A percentile compares a stretch with the other conserved stretches of the same genome.
These are phyloP conservation scores for Sarcocystis neurona DNA, from an alignment of 169 alveolate species.

Conservation along the genomic window DNA sequence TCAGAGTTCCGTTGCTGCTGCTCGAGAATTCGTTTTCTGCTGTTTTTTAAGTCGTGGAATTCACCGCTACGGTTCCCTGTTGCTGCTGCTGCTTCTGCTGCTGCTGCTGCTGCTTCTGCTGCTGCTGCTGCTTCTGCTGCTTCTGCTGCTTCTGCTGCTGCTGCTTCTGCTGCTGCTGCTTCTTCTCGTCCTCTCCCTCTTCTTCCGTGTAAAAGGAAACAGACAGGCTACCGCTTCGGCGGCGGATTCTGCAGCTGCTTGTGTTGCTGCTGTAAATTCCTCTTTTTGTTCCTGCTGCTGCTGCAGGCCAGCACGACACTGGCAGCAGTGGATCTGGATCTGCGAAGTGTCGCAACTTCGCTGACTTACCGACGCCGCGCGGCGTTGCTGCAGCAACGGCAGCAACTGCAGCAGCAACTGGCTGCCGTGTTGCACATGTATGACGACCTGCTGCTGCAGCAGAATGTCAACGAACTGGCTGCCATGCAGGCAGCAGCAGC, in stretches of 20 bases:
- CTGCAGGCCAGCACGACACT: conserved; percentile 15
- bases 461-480: conserved; percentile 39
- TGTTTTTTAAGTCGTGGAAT: background rate
- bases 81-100: too few species aligned
- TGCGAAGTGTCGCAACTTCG: conserved; percentile 48
- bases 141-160: background rate
- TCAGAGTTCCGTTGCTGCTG: background rate
- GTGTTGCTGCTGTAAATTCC: too few species aligned
- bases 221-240: too few species aligned
- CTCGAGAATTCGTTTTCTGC: background rate
- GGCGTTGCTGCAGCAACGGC: conserved; percentile 36
- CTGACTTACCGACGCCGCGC: conserved; percentile 33
- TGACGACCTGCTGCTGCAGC: conserved; percentile 39
- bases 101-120: background rate
- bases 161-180: background rate
- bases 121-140: background rate
- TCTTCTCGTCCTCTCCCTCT: background rate
- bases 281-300: too few species aligned
- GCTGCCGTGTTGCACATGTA: conserved; percentile 10
- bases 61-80: background rate
- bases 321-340: conserved; percentile 54
- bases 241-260: too few species aligned
- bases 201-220: background rate
- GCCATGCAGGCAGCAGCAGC: conserved; percentile 15
- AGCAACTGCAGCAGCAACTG: conserved; percentile 43